Percentiles rank a stretch among this genome's conserved stretches.
phyloP scores from a whole-genome alignment of 306 rosid species.

The Acmispon strigosus region DNA sequence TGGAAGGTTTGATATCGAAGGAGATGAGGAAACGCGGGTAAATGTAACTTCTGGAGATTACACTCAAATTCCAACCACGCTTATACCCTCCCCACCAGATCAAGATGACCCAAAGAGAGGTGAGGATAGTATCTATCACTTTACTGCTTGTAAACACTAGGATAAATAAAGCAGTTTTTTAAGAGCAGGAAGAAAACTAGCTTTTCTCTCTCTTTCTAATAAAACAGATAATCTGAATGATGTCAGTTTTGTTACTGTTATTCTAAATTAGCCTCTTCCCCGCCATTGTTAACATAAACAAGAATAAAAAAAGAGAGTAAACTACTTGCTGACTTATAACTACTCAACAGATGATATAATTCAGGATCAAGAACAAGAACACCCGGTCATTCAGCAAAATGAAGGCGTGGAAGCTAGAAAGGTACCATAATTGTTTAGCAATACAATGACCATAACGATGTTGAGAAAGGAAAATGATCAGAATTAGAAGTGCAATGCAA shows the following conservation, averaged over 20 bases:
- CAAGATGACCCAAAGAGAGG: constrained; percentile 39
- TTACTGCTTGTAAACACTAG: background rate
- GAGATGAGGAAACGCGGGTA: constrained; percentile 48
- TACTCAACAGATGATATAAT: constrained; percentile 34
- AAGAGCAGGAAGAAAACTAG: no score
- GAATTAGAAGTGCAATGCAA: constrained; percentile 23
- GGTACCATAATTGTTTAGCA: constrained; percentile 28
- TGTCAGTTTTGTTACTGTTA: background rate
- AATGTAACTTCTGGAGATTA: constrained; percentile 41
- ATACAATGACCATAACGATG: background rate
- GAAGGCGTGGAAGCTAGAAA: constrained; percentile 31
- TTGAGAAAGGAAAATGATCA: constrained; percentile 10
- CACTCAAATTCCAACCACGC: constrained; percentile 31
- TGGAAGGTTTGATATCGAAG: constrained; percentile 73
- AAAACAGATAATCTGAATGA: no score
- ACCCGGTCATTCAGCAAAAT: constrained; percentile 20
- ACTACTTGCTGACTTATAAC: constrained; percentile 18
- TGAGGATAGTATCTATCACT: constrained; percentile 13
- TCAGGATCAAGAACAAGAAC: constrained; percentile 35
- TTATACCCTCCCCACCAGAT: constrained; percentile 52
- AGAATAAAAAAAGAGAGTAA: background rate
- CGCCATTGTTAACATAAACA: background rate
- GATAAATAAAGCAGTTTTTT: background rate
- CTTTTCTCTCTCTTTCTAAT: no score
- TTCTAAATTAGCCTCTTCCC: background rate